Evolutionary conservation across 441 rosid genomes (phyloP).

Genomic region (California macrophylla): DNA sequence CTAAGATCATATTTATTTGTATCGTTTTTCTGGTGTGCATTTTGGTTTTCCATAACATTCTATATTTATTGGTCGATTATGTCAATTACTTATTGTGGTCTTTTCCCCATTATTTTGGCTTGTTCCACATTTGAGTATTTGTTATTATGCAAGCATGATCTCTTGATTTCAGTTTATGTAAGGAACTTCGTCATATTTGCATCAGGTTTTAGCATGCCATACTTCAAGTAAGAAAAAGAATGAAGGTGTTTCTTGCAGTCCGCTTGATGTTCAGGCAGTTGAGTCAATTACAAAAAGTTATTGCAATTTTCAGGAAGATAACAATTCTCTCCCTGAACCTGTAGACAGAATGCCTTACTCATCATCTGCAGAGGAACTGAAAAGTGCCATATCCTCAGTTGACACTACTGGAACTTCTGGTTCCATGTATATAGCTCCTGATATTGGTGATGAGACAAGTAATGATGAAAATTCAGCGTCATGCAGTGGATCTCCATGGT

Average conservation of each 20-base stretch:
- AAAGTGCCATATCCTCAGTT: conserved; percentile 20
- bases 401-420: conserved; percentile 28
- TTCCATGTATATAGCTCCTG: conserved; percentile 23
- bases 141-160: conserved; percentile 3
- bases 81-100: not conserved
- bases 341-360: conserved; percentile 27
- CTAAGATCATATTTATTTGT: conserved; percentile 7
- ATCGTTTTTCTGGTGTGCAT: conserved; percentile 2
- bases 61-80: conserved; percentile 9
- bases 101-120: not conserved
- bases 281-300: conserved; percentile 32
- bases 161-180: conserved; percentile 1
- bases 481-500: conserved; percentile 81
- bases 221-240: conserved; percentile 31
- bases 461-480: conserved; percentile 49
- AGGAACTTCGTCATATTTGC: conserved; percentile 10
- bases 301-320: conserved; percentile 29
- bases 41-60: conserved; percentile 1
- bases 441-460: conserved; percentile 35
- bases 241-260: conserved; percentile 28
- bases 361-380: conserved; percentile 32
- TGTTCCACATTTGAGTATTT: not conserved
- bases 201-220: conserved; percentile 29
- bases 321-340: conserved; percentile 32
- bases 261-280: conserved; percentile 32